Percentiles rank a stretch among this genome's conserved stretches.
Evolutionary conservation across 1,139 yeast species (phyloP).

Genomic region (Candida smagusa): DNA sequence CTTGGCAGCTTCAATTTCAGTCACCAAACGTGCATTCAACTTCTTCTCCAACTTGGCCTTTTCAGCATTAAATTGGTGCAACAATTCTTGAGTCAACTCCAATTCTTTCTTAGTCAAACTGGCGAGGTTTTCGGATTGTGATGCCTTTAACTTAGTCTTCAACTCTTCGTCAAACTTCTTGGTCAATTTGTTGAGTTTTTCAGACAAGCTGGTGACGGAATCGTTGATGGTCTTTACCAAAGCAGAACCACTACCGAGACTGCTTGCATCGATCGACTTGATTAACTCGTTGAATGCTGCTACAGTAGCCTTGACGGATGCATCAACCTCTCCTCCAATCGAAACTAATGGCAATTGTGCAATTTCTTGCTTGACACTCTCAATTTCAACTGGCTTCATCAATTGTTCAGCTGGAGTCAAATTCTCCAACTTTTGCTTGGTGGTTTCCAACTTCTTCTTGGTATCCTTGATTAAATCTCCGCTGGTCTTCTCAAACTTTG

Average conservation of each 20-base stretch:
- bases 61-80: conserved; percentile 49
- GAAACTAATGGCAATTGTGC: conserved; percentile 36
- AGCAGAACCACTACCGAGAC: conserved; percentile 26
- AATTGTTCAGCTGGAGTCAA: conserved; percentile 46
- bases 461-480: conserved; percentile 39
- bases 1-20: conserved; percentile 70
- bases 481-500: conserved; percentile 31
- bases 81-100: conserved; percentile 46
- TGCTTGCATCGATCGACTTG: conserved; percentile 41
- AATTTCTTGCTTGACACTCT: conserved; percentile 29
- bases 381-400: conserved; percentile 42
- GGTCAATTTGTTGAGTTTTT: conserved; percentile 34
- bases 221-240: conserved; percentile 32
- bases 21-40: conserved; percentile 55
- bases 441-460: conserved; percentile 26
- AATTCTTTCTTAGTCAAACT: conserved; percentile 57
- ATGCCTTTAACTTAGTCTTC: conserved; percentile 31
- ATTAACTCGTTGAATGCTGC: conserved; percentile 53
- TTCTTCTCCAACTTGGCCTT: conserved; percentile 62
- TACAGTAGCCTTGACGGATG: conserved; percentile 45
- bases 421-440: conserved; percentile 27
- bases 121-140: conserved; percentile 51
- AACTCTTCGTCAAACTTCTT: conserved; percentile 42
- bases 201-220: conserved; percentile 30
- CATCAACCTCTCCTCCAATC: conserved; percentile 31